Base-by-base conservation (phyloP, 805 yeast species). In the Suhomyces sp. region DNA sequence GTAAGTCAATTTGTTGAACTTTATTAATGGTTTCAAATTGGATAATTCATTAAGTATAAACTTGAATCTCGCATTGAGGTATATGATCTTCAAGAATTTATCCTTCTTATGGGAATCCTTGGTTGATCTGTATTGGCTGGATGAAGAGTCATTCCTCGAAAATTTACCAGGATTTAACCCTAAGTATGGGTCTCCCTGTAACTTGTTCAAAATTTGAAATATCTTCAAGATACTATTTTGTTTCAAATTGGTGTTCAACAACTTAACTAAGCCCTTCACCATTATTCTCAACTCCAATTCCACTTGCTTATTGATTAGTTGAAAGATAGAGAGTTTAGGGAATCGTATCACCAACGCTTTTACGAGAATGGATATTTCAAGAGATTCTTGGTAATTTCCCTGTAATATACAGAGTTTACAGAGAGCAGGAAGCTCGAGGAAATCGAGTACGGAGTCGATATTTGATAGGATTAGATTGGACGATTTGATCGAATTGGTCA, bases 361-460 rank as follows among this genome's bases (percentile, higher is more conserved):
- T 1, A 84, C 79, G 49, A 85, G 79, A 19, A 83, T 74, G 9
- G 88, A 83, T 10, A 91, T 75, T 54, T 91, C 95, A 22, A 91
- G 72, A 7, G 96, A 88, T 51, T 88, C 95, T 21, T 88, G 83
- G 53, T 90, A 93, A 51, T 84, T 85, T 0, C 96, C 96, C 30
- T 83, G 82, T 31, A 77, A 70, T 8, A 90, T 86, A 58, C 97
- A 87, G n/a, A 90, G 79, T 31, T 80, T 73, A 21, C 91, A 80
- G 31, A 91, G 57, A 2, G 95, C 73, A 1, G 98, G 97, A 21
- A 93, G 63, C 51, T 87, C 95, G 46, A 91, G 65, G 7, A 90
- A 72, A 48, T 86, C 95, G 41, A 83, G 73, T 8, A 90, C 69
- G 25, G 79, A 76, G 42, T 82, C 88, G 51, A 88, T 73, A 46